phyloP scores from a whole-genome alignment of 2,329 filamentous ascomycete genomes.

The Scytalidium sp. region DNA sequence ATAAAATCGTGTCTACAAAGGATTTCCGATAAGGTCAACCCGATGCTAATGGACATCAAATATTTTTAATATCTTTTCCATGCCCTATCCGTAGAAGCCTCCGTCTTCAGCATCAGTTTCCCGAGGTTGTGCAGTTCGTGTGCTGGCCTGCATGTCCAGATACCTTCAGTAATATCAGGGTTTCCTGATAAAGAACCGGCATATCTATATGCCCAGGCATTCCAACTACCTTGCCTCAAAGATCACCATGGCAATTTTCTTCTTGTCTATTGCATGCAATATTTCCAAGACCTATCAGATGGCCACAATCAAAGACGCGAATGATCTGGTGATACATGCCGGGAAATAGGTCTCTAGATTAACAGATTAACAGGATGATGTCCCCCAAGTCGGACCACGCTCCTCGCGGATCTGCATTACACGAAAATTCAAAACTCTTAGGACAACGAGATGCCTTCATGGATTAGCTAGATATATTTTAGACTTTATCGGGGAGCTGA shows the following conservation, averaged over 20 bases:
- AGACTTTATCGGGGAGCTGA: neutral
- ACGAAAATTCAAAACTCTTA: neutral
- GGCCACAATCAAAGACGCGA: conserved; percentile 22
- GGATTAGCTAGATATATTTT: neutral
- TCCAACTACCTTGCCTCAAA: conserved; percentile 20
- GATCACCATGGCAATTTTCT: conserved; percentile 17
- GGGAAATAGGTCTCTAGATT: neutral
- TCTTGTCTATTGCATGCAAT: conserved; percentile 16
- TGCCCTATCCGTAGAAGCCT: conserved; percentile 11
- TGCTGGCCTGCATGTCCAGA: conserved; percentile 15
- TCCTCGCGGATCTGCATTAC: too few relatives aligned
- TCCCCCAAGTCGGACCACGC: neutral
- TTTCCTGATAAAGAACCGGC: conserved; percentile 11
- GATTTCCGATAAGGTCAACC: too few relatives aligned
- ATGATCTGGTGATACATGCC: conserved; percentile 26
- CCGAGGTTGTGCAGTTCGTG: conserved; percentile 2
- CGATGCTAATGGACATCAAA: too few relatives aligned
- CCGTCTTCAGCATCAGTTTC: conserved; percentile 13
- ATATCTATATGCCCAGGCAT: conserved; percentile 15
- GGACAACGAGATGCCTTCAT: neutral
- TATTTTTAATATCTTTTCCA: neutral
- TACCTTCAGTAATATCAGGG: conserved; percentile 1
- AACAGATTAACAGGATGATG: neutral
- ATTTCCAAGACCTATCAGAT: conserved; percentile 13
- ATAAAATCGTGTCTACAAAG: too few relatives aligned